A percentile compares a stretch with the other conserved stretches of the same genome.
Conservation (phyloP, 768 basidiomycete species). For the Boletus edulis region DNA sequence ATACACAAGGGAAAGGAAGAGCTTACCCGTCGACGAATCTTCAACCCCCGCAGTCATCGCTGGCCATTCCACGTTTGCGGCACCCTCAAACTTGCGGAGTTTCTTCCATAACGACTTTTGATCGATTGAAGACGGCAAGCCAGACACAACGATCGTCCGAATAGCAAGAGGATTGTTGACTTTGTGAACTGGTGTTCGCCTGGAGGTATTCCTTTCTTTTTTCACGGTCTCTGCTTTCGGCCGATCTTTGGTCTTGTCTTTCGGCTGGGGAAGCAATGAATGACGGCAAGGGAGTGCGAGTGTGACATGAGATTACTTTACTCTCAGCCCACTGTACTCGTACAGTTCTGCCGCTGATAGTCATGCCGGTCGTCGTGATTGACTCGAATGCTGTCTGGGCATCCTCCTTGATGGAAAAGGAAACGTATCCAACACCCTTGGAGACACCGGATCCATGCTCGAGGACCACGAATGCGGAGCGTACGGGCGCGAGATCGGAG, state of each 20-base stretch:
- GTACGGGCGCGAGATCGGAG: slow-evolving; percentile 93
- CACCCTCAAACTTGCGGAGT: slow-evolving; percentile 74
- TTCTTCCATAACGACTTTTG: slow-evolving; percentile 81
- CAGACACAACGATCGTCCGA: slow-evolving; percentile 75
- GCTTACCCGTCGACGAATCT: slow-evolving; percentile 49
- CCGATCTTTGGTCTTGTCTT: slow-evolving; percentile 37
- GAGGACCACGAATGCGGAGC: slow-evolving; percentile 89
- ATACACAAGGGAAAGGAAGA: neutral
- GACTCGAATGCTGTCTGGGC: slow-evolving; percentile 71
- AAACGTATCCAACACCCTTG: slow-evolving; percentile 96
- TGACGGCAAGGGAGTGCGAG: neutral
- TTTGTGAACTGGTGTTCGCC: slow-evolving; percentile 32
- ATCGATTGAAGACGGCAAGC: slow-evolving; percentile 61
- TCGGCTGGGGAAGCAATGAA: slow-evolving; percentile 35
- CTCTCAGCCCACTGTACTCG: slow-evolving; percentile 78
- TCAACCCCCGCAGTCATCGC: slow-evolving; percentile 43
- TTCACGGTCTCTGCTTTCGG: slow-evolving; percentile 27
- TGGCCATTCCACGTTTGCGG: slow-evolving; percentile 75
- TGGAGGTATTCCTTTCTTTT: slow-evolving; percentile 41
- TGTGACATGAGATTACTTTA: slow-evolving; percentile 48
- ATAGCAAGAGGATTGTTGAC: slow-evolving; percentile 78
- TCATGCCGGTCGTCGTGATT: slow-evolving; percentile 62
- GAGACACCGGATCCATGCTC: slow-evolving; percentile 72
- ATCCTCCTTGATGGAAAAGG: slow-evolving; percentile 87
- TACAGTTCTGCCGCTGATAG: slow-evolving; percentile 64